Conservation (phyloP, 2,329 filamentous ascomycete genomes). For the Didymella pomorum region DNA sequence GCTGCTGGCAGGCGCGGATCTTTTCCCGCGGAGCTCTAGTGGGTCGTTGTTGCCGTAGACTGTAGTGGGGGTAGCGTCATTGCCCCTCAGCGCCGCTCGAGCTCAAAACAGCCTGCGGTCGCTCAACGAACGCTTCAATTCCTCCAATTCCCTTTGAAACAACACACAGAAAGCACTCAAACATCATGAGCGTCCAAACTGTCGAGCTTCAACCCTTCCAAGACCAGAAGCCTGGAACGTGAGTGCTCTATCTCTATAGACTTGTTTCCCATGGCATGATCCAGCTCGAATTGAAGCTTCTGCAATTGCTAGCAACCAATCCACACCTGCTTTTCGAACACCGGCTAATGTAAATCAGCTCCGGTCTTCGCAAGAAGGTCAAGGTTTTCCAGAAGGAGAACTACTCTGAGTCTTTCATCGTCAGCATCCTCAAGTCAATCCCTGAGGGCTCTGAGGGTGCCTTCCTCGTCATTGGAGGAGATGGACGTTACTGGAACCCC, state of each 20-base stretch:
- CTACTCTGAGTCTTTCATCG: conserved; percentile 95
- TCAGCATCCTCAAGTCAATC: conserved; percentile 94
- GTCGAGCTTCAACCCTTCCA: conserved; percentile 85
- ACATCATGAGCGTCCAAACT: conserved; percentile 72
- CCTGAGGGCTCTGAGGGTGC: conserved; percentile 89
- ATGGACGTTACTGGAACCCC: conserved; percentile 96
- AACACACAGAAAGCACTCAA: conserved; percentile 31
- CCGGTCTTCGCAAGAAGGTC: conserved; percentile 98
- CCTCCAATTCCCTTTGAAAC: conserved; percentile 31
- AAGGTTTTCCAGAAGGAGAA: conserved; percentile 94
- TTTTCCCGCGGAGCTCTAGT: conserved; percentile 30
- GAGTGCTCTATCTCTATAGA: conserved; percentile 58
- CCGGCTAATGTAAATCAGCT: conserved; percentile 64
- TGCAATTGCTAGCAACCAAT: neutral
- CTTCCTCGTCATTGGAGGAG: conserved; percentile 95
- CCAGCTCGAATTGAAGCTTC: conserved; percentile 7
- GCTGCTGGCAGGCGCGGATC: conserved; percentile 15
- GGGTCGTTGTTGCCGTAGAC: conserved; percentile 37
- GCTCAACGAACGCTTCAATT: conserved; percentile 29
- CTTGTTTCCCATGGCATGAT: conserved; percentile 3
- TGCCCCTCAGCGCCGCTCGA: conserved; percentile 30
- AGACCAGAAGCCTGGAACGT: conserved; percentile 99
- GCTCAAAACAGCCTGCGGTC: conserved; percentile 40
- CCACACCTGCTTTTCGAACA: conserved; percentile 5
- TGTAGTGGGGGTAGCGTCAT: conserved; percentile 36